Percentiles rank a stretch among this genome's conserved stretches.
These are phyloP conservation scores for Heimioporus punctisporus DNA, from an alignment of 1,284 basidiomycete species.

Conservation along the genomic window DNA sequence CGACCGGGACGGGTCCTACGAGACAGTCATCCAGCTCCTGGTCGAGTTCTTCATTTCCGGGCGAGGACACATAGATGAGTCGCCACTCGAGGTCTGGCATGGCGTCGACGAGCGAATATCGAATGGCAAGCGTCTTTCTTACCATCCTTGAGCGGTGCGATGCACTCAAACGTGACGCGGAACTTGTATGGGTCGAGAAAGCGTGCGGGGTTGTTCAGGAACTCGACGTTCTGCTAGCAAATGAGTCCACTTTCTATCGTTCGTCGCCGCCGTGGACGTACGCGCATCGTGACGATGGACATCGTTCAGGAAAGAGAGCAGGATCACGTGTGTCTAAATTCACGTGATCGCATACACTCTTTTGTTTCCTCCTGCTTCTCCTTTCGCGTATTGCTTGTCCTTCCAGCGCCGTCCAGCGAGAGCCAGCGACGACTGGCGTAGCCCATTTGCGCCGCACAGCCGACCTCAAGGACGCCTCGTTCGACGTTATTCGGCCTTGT, in stretches of 20 bases:
- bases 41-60: constrained; percentile 90
- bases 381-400: constrained; percentile 19
- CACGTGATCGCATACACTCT: constrained; percentile 17
- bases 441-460: too few species aligned
- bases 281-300: constrained; percentile 75
- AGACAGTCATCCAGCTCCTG: constrained; percentile 97
- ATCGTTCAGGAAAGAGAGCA: constrained; percentile 15
- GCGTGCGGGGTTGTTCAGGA: constrained; percentile 92
- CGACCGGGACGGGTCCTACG: constrained; percentile 94
- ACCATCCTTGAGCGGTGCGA: constrained; percentile 92
- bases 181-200: constrained; percentile 94
- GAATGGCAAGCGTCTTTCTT: constrained; percentile 18
- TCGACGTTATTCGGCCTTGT: constrained; percentile 6
- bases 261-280: constrained; percentile 20
- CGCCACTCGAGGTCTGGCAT: constrained; percentile 93
- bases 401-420: constrained; percentile 6
- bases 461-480: not conserved
- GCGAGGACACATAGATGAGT: constrained; percentile 96
- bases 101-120: not conserved
- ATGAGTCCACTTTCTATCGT: not conserved
- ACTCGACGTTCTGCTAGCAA: constrained; percentile 70
- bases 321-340: constrained; percentile 11
- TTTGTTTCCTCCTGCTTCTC: constrained; percentile 17
- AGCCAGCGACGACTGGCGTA: constrained; percentile 17
- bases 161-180: constrained; percentile 98